These are phyloP conservation scores for Neopestalotiopsis sp. DNA, from an alignment of 2,329 filamentous ascomycete genomes.

Conservation along the genomic window DNA sequence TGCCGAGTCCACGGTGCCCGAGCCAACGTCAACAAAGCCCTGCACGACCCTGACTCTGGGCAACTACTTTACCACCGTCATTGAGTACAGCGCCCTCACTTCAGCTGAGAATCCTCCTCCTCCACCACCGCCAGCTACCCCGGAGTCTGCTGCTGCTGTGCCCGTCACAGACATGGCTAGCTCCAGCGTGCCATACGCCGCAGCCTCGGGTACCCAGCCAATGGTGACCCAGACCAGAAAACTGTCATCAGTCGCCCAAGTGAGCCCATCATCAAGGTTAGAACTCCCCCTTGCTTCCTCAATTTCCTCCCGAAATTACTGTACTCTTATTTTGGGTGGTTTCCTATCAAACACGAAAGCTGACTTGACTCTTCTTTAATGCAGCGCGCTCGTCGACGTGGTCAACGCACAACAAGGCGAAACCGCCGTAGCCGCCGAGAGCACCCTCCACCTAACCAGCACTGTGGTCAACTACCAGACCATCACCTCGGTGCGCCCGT, in stretches of 20 bases:
- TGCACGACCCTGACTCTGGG: slow-evolving; percentile 34
- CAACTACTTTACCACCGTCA: slow-evolving; percentile 33
- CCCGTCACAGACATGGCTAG: neutral
- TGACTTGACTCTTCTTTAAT: neutral
- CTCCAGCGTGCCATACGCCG: neutral
- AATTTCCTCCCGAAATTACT: neutral
- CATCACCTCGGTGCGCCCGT: slow-evolving; percentile 1
- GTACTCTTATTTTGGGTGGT: neutral
- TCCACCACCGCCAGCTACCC: slow-evolving; percentile 18
- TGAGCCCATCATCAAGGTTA: slow-evolving; percentile 11
- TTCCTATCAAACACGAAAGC: neutral
- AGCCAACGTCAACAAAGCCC: slow-evolving; percentile 21
- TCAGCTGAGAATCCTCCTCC: slow-evolving; percentile 11
- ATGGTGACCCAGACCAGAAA: neutral
- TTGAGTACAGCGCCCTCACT: slow-evolving; percentile 32
- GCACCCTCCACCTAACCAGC: slow-evolving; percentile 2
- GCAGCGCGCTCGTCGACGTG: neutral
- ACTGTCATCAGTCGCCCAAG: neutral
- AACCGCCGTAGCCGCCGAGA: neutral
- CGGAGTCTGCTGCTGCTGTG: slow-evolving; percentile 10
- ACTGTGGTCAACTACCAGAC: slow-evolving; percentile 8
- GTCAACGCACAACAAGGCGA: neutral
- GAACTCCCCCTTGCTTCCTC: neutral
- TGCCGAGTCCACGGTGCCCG: slow-evolving; percentile 19
- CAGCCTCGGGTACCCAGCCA: neutral